phyloP scores from a whole-genome alignment of 371 early-diverging fungal genomes.

The Zopfochytrium polystomum region DNA sequence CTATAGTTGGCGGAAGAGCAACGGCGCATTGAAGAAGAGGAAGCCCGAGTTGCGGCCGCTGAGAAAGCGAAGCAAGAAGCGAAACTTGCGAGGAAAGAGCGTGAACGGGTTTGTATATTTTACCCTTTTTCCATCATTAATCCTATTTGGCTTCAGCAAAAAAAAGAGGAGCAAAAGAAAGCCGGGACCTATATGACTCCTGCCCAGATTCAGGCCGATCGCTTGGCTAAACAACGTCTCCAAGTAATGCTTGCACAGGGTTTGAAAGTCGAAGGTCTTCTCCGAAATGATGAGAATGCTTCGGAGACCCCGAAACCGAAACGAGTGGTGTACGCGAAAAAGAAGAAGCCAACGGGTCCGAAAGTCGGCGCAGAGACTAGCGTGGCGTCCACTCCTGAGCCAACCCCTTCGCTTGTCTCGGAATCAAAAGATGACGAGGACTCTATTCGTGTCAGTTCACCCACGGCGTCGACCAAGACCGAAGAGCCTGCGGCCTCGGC shows the following conservation, averaged over 20 bases:
- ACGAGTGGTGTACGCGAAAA: constrained; percentile 55
- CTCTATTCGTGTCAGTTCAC: too few species aligned
- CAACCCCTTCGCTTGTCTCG: too few species aligned
- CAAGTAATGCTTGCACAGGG: constrained; percentile 68
- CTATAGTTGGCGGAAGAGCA: constrained; percentile 57
- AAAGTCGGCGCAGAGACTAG: constrained; percentile 47
- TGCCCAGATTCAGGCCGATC: constrained; percentile 86
- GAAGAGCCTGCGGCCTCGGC: constrained; percentile 17
- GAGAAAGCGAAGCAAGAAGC: constrained; percentile 62
- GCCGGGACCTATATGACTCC: constrained; percentile 90
- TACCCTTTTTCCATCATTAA: constrained; percentile 1
- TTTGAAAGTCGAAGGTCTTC: constrained; percentile 75
- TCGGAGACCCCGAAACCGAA: constrained; percentile 40
- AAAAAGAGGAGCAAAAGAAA: constrained; percentile 85
- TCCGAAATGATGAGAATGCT: constrained; percentile 34
- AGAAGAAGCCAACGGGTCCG: constrained; percentile 37
- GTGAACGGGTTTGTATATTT: constrained; percentile 47
- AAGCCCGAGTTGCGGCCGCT: constrained; percentile 49
- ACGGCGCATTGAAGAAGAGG: constrained; percentile 45
- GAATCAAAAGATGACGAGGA: too few species aligned
- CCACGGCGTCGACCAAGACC: constrained; percentile 12
- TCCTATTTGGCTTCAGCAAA: constrained; percentile 44
- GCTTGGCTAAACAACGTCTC: constrained; percentile 66
- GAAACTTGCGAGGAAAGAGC: constrained; percentile 66
- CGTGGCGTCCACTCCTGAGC: constrained; percentile 57